A percentile compares a stretch with the other conserved stretches of the same genome.
phyloP scores from a whole-genome alignment of 176 grass and related monocot genomes.

The Canna indica region DNA sequence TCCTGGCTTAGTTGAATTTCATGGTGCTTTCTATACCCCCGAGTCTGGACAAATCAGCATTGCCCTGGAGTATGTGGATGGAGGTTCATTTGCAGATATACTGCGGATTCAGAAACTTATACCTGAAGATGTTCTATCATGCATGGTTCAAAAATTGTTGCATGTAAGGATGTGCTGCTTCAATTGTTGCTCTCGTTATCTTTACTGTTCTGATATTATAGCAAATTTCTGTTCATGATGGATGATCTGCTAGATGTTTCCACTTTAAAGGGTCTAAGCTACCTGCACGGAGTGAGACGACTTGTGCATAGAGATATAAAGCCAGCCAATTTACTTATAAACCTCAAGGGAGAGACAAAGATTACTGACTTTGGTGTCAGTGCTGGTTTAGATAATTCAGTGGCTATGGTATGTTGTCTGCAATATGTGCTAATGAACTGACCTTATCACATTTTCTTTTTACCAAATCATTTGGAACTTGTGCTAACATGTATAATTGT shows the following conservation, averaged over 20 bases:
- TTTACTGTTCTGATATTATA: constrained; percentile 19
- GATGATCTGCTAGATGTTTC: constrained; percentile 12
- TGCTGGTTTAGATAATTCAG: constrained; percentile 83
- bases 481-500: constrained; percentile 9
- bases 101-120: constrained; percentile 63
- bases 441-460: constrained; percentile 8
- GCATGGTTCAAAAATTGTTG: constrained; percentile 66
- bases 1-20: constrained; percentile 81
- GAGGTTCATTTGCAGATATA: constrained; percentile 87
- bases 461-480: constrained; percentile 18
- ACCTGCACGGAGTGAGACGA: constrained; percentile 81
- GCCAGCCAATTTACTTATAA: constrained; percentile 92
- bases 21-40: constrained; percentile 88
- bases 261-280: constrained; percentile 55
- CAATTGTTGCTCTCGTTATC: not conserved
- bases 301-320: constrained; percentile 99
- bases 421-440: constrained; percentile 5
- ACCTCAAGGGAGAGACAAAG: constrained; percentile 77
- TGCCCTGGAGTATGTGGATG: constrained; percentile 95
- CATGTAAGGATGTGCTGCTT: constrained; percentile 42
- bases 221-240: constrained; percentile 20
- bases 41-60: constrained; percentile 94
- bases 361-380: constrained; percentile 92
- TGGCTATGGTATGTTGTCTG: constrained; percentile 85
- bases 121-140: constrained; percentile 72